Conservation (phyloP, 495 filamentous ascomycete species). For the Penicillium cosmopolitanum region DNA sequence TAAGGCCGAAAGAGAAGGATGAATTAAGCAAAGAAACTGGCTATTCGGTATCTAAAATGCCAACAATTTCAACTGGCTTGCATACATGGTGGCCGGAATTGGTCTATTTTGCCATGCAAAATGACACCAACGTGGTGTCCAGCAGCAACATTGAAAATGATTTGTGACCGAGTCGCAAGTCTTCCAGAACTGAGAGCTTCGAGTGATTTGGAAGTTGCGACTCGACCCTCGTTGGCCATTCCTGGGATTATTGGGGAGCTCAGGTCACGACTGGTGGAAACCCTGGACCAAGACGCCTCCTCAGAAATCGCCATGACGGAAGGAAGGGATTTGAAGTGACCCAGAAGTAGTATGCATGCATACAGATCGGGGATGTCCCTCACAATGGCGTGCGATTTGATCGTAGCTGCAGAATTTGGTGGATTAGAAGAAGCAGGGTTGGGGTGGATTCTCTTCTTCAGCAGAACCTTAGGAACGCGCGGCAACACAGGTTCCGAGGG, state of each 20-base stretch:
- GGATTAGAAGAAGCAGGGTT: background rate
- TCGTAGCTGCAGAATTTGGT: background rate
- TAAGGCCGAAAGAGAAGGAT: slow-evolving; percentile 33
- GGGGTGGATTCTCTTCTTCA: no score
- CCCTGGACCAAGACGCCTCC: background rate
- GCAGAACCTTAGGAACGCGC: no score
- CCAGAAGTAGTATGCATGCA: background rate
- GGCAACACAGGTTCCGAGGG: no score
- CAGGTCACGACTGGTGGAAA: background rate
- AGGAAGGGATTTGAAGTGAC: background rate
- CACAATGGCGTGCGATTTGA: background rate
- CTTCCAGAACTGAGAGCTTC: background rate
- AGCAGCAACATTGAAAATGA: background rate
- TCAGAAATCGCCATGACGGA: background rate
- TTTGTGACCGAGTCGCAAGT: background rate
- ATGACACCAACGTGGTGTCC: background rate
- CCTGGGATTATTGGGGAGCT: background rate
- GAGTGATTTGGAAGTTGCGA: background rate
- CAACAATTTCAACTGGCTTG: background rate
- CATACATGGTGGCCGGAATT: background rate
- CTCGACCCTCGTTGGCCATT: background rate
- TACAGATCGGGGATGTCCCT: background rate
- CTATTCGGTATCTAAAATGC: background rate
- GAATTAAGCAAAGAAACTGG: slow-evolving; percentile 9
- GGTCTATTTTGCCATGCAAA: background rate